Percentiles rank a stretch among this genome's conserved stretches.
Evolutionary conservation across 371 early-diverging fungal genomes (phyloP).

Genomic region (Apophysomyces variabilis): DNA sequence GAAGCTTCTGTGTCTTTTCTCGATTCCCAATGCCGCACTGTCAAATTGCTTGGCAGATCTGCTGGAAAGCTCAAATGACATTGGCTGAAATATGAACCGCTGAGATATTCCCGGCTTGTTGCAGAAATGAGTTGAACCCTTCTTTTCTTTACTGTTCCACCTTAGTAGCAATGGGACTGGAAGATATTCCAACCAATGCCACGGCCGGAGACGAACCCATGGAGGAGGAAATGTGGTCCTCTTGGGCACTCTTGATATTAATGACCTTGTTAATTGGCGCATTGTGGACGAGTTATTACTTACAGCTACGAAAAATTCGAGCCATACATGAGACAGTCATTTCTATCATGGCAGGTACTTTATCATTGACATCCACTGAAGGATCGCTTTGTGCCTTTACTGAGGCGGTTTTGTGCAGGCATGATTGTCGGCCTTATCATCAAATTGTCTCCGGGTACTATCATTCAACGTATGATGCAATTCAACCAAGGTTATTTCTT

Average conservation of each 20-base stretch:
- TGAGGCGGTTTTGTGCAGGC: constrained; percentile 44
- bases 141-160: not conserved
- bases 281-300: constrained; percentile 83
- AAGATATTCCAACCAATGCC: constrained; percentile 26
- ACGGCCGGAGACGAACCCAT: constrained; percentile 39
- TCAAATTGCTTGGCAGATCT: too few relatives aligned
- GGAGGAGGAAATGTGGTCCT: constrained; percentile 77
- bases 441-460: constrained; percentile 70
- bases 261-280: constrained; percentile 82
- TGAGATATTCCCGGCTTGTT: too few relatives aligned
- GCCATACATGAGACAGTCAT: constrained; percentile 93
- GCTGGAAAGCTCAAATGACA: too few relatives aligned
- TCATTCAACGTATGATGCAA: constrained; percentile 83
- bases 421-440: constrained; percentile 89
- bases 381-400: not conserved
- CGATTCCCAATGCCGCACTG: too few relatives aligned
- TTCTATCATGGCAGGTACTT: constrained; percentile 85
- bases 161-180: constrained; percentile 19
- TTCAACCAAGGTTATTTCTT: constrained; percentile 93
- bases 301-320: constrained; percentile 83
- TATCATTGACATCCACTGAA: not conserved
- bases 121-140: too few relatives aligned
- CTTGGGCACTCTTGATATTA: constrained; percentile 87
- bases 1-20: too few relatives aligned
- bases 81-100: too few relatives aligned